Evolutionary conservation across 148 eudicot species (phyloP).

Genomic region (Mesembryanthemum crystallinum): DNA sequence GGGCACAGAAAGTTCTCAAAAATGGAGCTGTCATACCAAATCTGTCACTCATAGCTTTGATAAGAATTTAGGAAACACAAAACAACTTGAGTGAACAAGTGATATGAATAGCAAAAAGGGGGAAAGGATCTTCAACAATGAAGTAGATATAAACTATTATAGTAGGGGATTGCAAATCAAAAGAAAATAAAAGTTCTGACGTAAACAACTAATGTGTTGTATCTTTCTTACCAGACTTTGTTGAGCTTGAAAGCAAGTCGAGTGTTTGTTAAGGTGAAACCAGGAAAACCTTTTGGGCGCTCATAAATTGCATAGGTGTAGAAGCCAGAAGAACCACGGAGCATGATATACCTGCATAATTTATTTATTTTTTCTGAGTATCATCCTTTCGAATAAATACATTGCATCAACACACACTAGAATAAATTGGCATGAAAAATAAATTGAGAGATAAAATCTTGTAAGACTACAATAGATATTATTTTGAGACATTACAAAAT

Average conservation of each 20-base stretch:
- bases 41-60: background rate
- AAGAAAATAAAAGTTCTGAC: too few relatives aligned
- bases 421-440: background rate
- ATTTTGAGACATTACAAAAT: too few relatives aligned
- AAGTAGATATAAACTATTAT: too few relatives aligned
- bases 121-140: background rate
- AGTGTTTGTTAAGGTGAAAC: slow-evolving; percentile 53
- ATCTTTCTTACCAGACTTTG: slow-evolving; percentile 33
- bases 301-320: slow-evolving; percentile 73
- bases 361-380: background rate
- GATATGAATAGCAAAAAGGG: too few relatives aligned
- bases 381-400: too few relatives aligned
- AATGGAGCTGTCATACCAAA: background rate
- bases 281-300: slow-evolving; percentile 52
- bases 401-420: background rate
- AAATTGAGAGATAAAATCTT: too few relatives aligned
- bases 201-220: background rate
- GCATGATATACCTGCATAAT: slow-evolving; percentile 53
- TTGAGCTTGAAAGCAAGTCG: slow-evolving; percentile 73
- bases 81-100: background rate
- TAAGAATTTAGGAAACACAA: too few relatives aligned
- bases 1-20: background rate
- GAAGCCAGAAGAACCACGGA: slow-evolving; percentile 60
- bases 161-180: too few relatives aligned
- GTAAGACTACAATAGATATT: too few relatives aligned